Conservation (phyloP, 148 eudicot species). For the Fagopyrum tataricum region DNA sequence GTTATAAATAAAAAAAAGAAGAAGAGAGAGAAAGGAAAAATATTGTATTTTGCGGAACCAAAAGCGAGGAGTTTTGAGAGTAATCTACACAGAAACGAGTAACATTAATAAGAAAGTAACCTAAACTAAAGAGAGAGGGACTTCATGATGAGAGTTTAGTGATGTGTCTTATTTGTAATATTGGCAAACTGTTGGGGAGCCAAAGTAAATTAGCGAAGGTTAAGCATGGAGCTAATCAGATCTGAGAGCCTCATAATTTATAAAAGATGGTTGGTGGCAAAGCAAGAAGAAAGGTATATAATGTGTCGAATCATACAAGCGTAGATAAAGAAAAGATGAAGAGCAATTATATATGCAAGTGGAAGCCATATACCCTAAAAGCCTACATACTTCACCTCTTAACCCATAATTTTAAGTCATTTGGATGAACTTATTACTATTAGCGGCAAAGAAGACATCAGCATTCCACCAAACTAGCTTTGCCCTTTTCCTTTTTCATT, state of each 20-base stretch:
- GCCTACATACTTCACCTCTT: not conserved
- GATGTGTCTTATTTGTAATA: not conserved
- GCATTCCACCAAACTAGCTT: constrained; percentile 3
- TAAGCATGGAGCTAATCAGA: not conserved
- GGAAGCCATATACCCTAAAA: constrained; percentile 3
- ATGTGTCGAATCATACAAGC: constrained; percentile 22
- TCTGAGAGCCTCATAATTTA: not conserved
- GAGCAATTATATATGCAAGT: not conserved
- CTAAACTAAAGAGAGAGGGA: no score
- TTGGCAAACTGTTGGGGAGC: constrained; percentile 1
- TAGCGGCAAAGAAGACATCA: constrained; percentile 7
- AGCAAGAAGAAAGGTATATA: not conserved
- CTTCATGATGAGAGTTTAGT: not conserved
- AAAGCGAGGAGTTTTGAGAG: no score
- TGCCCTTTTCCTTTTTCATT: not conserved
- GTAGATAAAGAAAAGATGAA: constrained; percentile 1
- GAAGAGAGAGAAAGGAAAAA: no score
- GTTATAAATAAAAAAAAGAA: no score
- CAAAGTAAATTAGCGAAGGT: not conserved
- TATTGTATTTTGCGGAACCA: no score
- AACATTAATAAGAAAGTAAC: no score
- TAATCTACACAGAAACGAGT: no score
- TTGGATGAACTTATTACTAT: constrained; percentile 11
- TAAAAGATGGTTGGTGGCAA: not conserved
- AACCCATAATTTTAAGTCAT: not conserved